Percentiles rank a stretch among this genome's conserved stretches.
phyloP scores from a whole-genome alignment of 192 early-diverging fungal genomes.

The Pilobolus umbonatus region DNA sequence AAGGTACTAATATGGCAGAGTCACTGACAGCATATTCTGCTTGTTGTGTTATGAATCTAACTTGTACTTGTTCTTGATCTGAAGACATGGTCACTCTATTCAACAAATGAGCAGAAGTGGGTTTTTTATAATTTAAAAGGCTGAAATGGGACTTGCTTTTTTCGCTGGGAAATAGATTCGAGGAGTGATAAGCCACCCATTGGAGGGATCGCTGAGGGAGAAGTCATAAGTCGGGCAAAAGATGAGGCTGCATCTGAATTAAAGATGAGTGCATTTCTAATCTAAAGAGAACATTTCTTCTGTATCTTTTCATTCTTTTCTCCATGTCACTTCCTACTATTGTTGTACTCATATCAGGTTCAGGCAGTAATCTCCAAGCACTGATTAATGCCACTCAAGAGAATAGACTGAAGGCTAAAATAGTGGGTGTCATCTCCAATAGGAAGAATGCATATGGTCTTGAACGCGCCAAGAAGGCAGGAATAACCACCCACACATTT shows the following conservation, averaged over 20 bases:
- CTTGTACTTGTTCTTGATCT: slow-evolving; percentile 69
- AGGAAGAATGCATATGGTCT: slow-evolving; percentile 81
- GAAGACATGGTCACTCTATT: no score
- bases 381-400: slow-evolving; percentile 74
- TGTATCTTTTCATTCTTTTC: no score
- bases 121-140: no score
- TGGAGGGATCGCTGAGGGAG: no score
- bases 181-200: no score
- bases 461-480: slow-evolving; percentile 72
- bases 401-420: slow-evolving; percentile 54
- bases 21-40: slow-evolving; percentile 72
- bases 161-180: no score
- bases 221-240: no score
- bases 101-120: neutral
- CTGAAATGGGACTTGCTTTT: no score
- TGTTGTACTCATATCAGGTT: slow-evolving; percentile 93
- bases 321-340: slow-evolving; percentile 45
- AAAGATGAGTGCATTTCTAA: no score
- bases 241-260: no score
- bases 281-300: no score
- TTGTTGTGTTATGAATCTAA: slow-evolving; percentile 79
- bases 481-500: slow-evolving; percentile 78
- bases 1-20: slow-evolving; percentile 82
- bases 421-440: slow-evolving; percentile 90
- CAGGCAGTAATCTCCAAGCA: slow-evolving; percentile 95